These are phyloP conservation scores for Skeletonema menzelii DNA, from an alignment of 108 stramenopile genomes.

Conservation along the genomic window DNA sequence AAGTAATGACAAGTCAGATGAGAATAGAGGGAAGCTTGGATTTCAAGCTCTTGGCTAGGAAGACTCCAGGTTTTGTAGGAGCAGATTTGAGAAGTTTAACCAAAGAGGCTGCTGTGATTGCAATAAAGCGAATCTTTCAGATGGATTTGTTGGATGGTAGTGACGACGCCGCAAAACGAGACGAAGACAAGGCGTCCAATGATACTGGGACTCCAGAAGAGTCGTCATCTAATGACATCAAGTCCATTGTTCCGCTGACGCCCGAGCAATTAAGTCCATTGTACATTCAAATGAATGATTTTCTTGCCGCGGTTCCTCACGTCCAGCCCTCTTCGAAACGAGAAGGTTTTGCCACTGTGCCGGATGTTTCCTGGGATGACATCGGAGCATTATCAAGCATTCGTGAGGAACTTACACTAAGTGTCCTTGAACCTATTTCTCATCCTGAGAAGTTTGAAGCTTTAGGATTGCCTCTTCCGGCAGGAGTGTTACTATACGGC, in stretches of 20 bases:
- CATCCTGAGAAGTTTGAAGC: conserved; percentile 92
- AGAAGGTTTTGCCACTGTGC: conserved; percentile 99
- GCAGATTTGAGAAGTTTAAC: conserved; percentile 95
- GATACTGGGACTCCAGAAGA: background rate
- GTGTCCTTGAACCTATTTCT: conserved; percentile 94
- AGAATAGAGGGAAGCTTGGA: conserved; percentile 83
- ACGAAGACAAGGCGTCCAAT: background rate
- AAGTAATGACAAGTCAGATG: conserved; percentile 87
- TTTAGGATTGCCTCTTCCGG: conserved; percentile 87
- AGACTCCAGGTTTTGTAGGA: conserved; percentile 97
- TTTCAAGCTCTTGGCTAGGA: conserved; percentile 78
- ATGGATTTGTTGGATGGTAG: conserved; percentile 32
- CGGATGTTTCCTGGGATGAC: conserved; percentile 97
- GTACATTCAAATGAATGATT: conserved; percentile 93
- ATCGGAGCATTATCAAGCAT: conserved; percentile 89
- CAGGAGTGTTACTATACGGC: conserved; percentile 93
- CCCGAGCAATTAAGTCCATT: conserved; percentile 78
- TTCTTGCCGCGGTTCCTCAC: conserved; percentile 87
- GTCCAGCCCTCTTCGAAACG: conserved; percentile 98
- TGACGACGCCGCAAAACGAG: background rate
- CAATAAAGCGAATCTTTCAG: conserved; percentile 94
- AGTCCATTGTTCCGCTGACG: conserved; percentile 63
- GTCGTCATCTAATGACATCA: conserved; percentile 22
- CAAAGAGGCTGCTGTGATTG: conserved; percentile 95
- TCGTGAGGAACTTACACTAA: conserved; percentile 93